A percentile compares a stretch with the other conserved stretches of the same genome.
These are phyloP conservation scores for Lentinus brumalis DNA, from an alignment of 768 basidiomycete genomes.

Conservation along the genomic window DNA sequence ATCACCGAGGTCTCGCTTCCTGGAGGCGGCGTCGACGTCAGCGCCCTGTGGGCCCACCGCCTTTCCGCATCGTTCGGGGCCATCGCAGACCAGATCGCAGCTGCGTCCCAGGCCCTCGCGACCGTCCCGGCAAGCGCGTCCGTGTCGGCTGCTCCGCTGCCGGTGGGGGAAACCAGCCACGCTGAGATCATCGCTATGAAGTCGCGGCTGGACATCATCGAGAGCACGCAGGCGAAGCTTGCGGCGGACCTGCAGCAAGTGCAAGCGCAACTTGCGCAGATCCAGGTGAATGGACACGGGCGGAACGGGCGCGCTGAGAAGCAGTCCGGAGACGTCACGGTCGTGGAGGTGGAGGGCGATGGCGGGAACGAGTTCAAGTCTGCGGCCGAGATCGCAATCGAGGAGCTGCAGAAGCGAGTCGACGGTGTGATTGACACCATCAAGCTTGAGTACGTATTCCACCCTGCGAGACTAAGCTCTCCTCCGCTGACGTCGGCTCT, in stretches of 20 bases:
- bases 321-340: constrained; percentile 1
- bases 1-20: background rate
- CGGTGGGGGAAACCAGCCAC: background rate
- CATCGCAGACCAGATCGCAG: constrained; percentile 44
- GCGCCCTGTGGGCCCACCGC: constrained; percentile 32
- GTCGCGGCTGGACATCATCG: constrained; percentile 34
- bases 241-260: constrained; percentile 34
- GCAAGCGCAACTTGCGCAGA: constrained; percentile 26
- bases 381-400: constrained; percentile 26
- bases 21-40: background rate
- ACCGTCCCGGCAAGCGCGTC: constrained; percentile 15
- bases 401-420: constrained; percentile 40
- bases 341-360: constrained; percentile 23
- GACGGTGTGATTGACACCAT: constrained; percentile 33
- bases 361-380: constrained; percentile 34
- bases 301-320: background rate
- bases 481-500: background rate
- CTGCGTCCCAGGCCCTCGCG: constrained; percentile 41
- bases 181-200: constrained; percentile 24
- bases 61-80: constrained; percentile 41
- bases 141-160: constrained; percentile 8
- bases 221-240: constrained; percentile 37
- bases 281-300: constrained; percentile 13
- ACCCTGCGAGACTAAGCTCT: background rate
- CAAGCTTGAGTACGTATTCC: constrained; percentile 36